Evolutionary conservation across 768 basidiomycete species (phyloP), one percentile per base, ranked within the genome.

Genomic region (Ephemerocybe angulata): DNA sequence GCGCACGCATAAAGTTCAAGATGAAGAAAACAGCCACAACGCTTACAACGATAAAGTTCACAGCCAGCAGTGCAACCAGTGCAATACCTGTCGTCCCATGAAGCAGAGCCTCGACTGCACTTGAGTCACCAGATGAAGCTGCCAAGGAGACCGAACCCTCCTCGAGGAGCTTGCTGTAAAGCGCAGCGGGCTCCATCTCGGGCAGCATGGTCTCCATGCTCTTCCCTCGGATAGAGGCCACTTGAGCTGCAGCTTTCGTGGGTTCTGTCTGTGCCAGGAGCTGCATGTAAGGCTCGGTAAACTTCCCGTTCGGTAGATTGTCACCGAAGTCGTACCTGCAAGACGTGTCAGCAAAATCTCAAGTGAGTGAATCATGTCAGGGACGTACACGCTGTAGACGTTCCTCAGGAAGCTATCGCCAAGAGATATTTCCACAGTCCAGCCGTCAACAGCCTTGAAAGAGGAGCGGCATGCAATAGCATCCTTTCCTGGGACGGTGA

Each of bases 381-480:
- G 46, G 48, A 37, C 54, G 25, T 2, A 55, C 54, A 55, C 33
- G 47, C 54, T 55, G 46, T 49, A 55, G 25, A 55, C 46, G 35
- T 55, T 55, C 24, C 54, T 47, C 24, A 55, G 35, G 46, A 55
- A 55, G 21, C 25, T 49, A 37, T 49, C 48, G 21, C 54, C 54
- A 31, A 55, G 11, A 28, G 40, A 47, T 8, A 55, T 48, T n/a
- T 55, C 56, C 2, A 38, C 56, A 7, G 59, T 60, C 35, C 62
- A 52, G 19, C 44, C 55, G 12, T 75, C 69, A 1, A 63, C 65
- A 3, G 65, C 61, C 1, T 61, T 65, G 48, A 77, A 69, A 1
- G 75, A 54, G 21, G 68, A 67, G 24, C 68, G 54, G 59, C 77
- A 79, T 41, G 72, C 69, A 1, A 73, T 71, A 49, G 70, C 72